Evolutionary conservation across 163 green algal species (phyloP).

Genomic region (Scenedesmus sp.): DNA sequence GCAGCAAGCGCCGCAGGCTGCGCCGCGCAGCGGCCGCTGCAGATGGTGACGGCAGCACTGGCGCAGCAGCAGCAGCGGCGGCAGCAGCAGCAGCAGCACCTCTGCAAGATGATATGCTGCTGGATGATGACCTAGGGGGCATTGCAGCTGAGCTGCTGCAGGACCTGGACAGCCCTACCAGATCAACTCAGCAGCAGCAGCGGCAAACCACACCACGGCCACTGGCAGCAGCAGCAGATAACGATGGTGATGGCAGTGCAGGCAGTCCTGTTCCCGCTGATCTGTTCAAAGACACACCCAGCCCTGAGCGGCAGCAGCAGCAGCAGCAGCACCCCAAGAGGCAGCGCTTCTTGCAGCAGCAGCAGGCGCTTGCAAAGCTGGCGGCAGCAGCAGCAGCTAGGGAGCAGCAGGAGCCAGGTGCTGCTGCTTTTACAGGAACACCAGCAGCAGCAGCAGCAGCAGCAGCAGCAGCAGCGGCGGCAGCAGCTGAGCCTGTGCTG

Average conservation of each 20-base stretch:
- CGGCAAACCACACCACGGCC: neutral
- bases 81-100: neutral
- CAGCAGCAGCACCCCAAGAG: constrained; percentile 4
- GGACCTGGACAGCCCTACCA: neutral
- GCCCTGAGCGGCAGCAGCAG: constrained; percentile 26
- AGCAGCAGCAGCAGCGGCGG: neutral
- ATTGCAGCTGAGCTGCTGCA: neutral
- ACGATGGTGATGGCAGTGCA: neutral
- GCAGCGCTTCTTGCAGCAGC: constrained; percentile 17
- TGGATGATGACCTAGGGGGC: neutral
- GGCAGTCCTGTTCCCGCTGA: constrained; percentile 29
- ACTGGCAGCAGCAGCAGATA: neutral
- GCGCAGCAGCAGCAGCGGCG: neutral
- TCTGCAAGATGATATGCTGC: neutral
- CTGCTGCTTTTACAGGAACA: neutral
- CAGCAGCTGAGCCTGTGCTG: neutral
- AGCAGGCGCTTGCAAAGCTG: constrained; percentile 3
- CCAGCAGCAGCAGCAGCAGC: neutral
- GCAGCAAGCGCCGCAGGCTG: constrained; percentile 30
- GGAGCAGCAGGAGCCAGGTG: neutral
- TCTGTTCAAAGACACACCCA: constrained; percentile 24
- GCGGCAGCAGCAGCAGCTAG: constrained; percentile 7
- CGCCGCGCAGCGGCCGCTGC: neutral
- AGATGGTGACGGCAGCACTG: neutral
- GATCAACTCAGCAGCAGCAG: neutral